These are phyloP conservation scores for Fusarium odoratissimum DNA, from an alignment of 2,329 filamentous ascomycete genomes.

Conservation along the genomic window DNA sequence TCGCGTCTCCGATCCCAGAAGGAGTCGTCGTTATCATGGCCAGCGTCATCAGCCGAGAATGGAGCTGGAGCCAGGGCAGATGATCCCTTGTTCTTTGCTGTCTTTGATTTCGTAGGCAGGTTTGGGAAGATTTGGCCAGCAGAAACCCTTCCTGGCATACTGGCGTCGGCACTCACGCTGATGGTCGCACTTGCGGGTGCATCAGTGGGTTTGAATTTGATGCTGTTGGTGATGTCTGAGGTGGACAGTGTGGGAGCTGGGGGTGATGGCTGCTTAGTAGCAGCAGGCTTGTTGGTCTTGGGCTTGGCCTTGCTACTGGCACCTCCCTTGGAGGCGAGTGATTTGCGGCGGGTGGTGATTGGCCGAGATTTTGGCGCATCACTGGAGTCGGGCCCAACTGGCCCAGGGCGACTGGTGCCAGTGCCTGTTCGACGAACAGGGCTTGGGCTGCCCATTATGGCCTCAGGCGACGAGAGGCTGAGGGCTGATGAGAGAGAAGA, in stretches of 20 bases:
- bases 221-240: constrained; percentile 28
- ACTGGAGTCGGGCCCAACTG: constrained; percentile 46
- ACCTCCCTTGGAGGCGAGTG: constrained; percentile 52
- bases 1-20: constrained; percentile 52
- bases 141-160: constrained; percentile 56
- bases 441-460: constrained; percentile 45
- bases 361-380: constrained; percentile 54
- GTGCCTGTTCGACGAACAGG: constrained; percentile 45
- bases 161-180: constrained; percentile 47
- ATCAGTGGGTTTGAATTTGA: constrained; percentile 22
- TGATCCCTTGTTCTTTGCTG: constrained; percentile 46
- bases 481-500: constrained; percentile 56
- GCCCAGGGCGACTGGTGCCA: constrained; percentile 37
- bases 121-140: constrained; percentile 50
- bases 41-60: constrained; percentile 45
- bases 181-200: constrained; percentile 42
- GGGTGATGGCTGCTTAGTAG: constrained; percentile 51
- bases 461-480: constrained; percentile 55
- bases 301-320: constrained; percentile 47
- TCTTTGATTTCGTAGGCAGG: constrained; percentile 45
- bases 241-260: constrained; percentile 42
- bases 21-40: constrained; percentile 47
- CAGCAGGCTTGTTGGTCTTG: constrained; percentile 50
- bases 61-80: constrained; percentile 27
- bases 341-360: constrained; percentile 56